Conservation (phyloP, 2,329 filamentous ascomycete genomes). For the Aspergillus niger region DNA sequence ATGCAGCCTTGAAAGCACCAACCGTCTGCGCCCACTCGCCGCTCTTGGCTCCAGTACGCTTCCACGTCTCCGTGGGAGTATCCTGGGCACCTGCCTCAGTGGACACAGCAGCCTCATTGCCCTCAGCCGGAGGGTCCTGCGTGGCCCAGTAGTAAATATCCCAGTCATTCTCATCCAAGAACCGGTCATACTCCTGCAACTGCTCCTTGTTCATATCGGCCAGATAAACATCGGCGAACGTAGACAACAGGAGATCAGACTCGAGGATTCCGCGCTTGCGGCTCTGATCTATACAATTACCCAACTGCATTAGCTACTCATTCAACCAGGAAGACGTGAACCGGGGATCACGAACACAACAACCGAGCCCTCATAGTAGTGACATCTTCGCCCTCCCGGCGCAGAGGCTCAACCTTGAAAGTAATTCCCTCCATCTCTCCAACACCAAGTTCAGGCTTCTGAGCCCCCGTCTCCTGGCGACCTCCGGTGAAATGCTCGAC, state of each 20-base stretch:
- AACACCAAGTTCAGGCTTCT: conserved; percentile 70
- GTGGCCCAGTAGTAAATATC: conserved; percentile 99
- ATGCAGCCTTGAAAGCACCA: conserved; percentile 90
- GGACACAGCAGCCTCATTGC: conserved; percentile 51
- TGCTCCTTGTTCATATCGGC: conserved; percentile 70
- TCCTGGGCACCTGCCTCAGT: conserved; percentile 29
- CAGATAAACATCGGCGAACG: conserved; percentile 83
- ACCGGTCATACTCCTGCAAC: conserved; percentile 81
- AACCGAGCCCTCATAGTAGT: conserved; percentile 87
- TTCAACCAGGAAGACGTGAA: not conserved
- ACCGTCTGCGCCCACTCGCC: conserved; percentile 98
- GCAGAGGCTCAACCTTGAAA: conserved; percentile 88
- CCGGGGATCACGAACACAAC: conserved; percentile 53
- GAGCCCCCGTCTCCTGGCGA: conserved; percentile 56
- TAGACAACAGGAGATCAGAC: conserved; percentile 92
- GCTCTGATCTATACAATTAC: conserved; percentile 72
- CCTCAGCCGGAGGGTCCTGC: conserved; percentile 63
- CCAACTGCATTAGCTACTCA: not conserved
- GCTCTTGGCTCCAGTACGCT: conserved; percentile 54
- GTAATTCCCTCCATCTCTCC: conserved; percentile 84
- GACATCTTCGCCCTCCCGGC: conserved; percentile 77
- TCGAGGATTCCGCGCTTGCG: conserved; percentile 95
- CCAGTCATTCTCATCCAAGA: conserved; percentile 99
- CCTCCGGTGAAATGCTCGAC: conserved; percentile 67
- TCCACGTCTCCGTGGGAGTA: conserved; percentile 50